These are phyloP conservation scores for Juncus effusus DNA, from an alignment of 176 grass and related monocot genomes.

Conservation along the genomic window DNA sequence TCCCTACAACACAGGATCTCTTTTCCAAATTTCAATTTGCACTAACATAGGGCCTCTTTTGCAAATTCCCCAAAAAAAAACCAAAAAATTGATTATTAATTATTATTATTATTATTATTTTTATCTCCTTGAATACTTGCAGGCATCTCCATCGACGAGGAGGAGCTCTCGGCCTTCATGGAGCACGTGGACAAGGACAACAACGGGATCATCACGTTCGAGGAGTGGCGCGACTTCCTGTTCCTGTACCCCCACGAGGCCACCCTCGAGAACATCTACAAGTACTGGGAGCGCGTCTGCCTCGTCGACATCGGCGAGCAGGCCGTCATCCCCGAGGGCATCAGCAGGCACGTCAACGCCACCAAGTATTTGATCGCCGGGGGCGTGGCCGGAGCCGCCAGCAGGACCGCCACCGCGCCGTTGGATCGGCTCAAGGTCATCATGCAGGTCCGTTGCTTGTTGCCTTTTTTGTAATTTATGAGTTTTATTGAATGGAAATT, in stretches of 20 bases:
- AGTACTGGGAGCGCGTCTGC: conserved; percentile 88
- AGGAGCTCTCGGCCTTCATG: conserved; percentile 75
- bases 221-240: conserved; percentile 97
- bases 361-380: conserved; percentile 85
- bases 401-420: conserved; percentile 77
- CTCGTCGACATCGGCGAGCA: conserved; percentile 84
- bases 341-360: conserved; percentile 64
- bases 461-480: too few species aligned
- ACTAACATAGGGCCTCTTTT: too few species aligned
- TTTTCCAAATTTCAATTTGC: too few species aligned
- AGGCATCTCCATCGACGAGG: conserved; percentile 86
- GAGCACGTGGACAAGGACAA: conserved; percentile 94
- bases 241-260: conserved; percentile 84
- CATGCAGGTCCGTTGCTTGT: conserved; percentile 51
- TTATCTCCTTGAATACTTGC: conserved; percentile 4
- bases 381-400: conserved; percentile 63
- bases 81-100: too few species aligned
- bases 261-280: conserved; percentile 84
- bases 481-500: too few species aligned
- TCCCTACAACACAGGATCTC: too few species aligned
- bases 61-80: background rate
- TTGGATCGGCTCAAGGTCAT: conserved; percentile 76
- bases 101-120: background rate
- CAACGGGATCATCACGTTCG: conserved; percentile 89
- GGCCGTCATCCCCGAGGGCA: conserved; percentile 71